phyloP scores from a whole-genome alignment of 805 yeast species.

The Sugiyamaella smithiae region DNA sequence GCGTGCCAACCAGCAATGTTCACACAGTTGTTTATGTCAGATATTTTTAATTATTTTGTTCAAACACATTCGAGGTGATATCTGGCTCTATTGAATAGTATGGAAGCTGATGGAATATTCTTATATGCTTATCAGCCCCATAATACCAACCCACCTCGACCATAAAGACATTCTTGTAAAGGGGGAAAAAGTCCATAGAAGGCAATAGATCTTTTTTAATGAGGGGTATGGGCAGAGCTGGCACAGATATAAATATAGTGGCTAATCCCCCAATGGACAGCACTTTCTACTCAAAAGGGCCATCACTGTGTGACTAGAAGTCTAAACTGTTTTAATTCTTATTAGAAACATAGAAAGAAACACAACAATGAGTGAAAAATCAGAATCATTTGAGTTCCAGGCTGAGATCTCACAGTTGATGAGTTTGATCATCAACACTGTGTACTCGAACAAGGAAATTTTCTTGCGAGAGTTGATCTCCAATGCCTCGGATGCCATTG shows the following conservation, averaged over 20 bases:
- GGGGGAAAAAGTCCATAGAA: conserved; percentile 8
- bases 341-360: conserved; percentile 6
- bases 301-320: conserved; percentile 4
- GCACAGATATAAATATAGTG: neutral
- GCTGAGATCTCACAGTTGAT: conserved; percentile 99
- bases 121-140: neutral
- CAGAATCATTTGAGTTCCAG: conserved; percentile 72
- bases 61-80: no score
- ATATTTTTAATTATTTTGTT: no score
- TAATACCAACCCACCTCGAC: neutral
- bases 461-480: conserved; percentile 98
- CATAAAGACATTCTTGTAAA: neutral
- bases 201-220: conserved; percentile 13
- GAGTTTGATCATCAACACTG: conserved; percentile 99
- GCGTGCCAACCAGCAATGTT: no score
- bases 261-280: neutral
- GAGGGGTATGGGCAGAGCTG: neutral
- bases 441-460: conserved; percentile 98
- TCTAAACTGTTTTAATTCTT: neutral
- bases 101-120: conserved; percentile 7
- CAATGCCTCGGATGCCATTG: conserved; percentile 98
- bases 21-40: no score
- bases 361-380: conserved; percentile 35
- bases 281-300: conserved; percentile 4
- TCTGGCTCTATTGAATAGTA: no score